A percentile compares a stretch with the other conserved stretches of the same genome.
Conservation (phyloP, 331 rosid species). For the Phaseolus coccineus region DNA sequence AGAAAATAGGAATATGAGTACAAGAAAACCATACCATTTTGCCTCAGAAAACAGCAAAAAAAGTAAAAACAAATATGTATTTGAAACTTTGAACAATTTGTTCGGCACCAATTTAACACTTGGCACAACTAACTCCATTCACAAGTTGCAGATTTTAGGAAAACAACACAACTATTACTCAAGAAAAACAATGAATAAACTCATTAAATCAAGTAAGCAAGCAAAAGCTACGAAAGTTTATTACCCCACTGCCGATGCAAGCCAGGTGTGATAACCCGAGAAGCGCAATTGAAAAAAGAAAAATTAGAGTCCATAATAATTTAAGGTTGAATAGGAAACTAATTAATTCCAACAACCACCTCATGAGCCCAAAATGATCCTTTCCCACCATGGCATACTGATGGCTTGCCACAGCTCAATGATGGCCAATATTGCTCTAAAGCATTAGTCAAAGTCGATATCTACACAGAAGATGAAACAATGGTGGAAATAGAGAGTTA, state of each 20-base stretch:
- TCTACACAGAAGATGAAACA: constrained; percentile 59
- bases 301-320: constrained; percentile 52
- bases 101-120: constrained; percentile 6
- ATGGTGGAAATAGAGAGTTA: constrained; percentile 27
- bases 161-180: constrained; percentile 32
- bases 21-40: constrained; percentile 30
- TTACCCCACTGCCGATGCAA: constrained; percentile 90
- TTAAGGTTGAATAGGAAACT: constrained; percentile 24
- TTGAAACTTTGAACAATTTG: constrained; percentile 35
- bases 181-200: constrained; percentile 33
- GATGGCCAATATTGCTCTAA: constrained; percentile 88
- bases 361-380: constrained; percentile 99
- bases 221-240: constrained; percentile 51
- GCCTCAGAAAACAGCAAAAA: neutral
- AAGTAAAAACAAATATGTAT: neutral
- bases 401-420: constrained; percentile 74
- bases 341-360: constrained; percentile 62
- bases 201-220: constrained; percentile 32
- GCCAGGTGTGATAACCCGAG: constrained; percentile 45
- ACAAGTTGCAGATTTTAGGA: constrained; percentile 31
- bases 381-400: constrained; percentile 72
- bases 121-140: constrained; percentile 4
- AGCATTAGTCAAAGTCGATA: constrained; percentile 65
- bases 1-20: constrained; percentile 32
- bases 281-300: constrained; percentile 45